Conservation (phyloP, 1,284 basidiomycete species). For the Trichosporon sp. region DNA sequence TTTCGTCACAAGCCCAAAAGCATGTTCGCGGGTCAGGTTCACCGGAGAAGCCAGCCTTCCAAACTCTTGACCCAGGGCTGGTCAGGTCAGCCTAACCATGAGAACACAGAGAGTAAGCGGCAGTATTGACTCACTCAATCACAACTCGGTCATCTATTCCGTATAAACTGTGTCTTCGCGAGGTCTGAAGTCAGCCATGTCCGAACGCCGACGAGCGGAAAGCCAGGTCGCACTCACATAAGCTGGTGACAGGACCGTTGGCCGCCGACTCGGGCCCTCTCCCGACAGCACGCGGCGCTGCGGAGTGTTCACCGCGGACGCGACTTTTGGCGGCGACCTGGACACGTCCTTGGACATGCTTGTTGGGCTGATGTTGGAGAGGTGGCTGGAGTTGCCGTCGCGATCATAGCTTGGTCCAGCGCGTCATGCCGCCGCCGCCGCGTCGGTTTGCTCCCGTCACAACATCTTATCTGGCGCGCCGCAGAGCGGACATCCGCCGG, state of each 20-base stretch:
- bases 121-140: constrained; percentile 41
- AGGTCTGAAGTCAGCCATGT: constrained; percentile 31
- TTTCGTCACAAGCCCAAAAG: constrained; percentile 31
- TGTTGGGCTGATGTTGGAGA: not conserved
- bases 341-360: not conserved
- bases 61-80: constrained; percentile 48
- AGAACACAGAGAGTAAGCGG: not conserved
- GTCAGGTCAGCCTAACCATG: not conserved
- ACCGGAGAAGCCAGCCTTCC: constrained; percentile 52
- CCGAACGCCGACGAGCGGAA: not conserved
- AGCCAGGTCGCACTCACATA: constrained; percentile 30
- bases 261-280: constrained; percentile 28
- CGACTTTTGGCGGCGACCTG: not conserved
- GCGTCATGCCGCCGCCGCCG: not conserved
- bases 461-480: not conserved
- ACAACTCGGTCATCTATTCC: constrained; percentile 51
- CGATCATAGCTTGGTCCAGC: not conserved
- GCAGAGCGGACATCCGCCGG: not conserved
- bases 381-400: not conserved
- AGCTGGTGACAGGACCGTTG: constrained; percentile 34
- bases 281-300: not conserved
- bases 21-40: constrained; percentile 48
- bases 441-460: constrained; percentile 4
- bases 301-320: not conserved
- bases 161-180: constrained; percentile 49